Evolutionary conservation across 1,284 basidiomycete species (phyloP).

Genomic region (Coriolopsis trogii): DNA sequence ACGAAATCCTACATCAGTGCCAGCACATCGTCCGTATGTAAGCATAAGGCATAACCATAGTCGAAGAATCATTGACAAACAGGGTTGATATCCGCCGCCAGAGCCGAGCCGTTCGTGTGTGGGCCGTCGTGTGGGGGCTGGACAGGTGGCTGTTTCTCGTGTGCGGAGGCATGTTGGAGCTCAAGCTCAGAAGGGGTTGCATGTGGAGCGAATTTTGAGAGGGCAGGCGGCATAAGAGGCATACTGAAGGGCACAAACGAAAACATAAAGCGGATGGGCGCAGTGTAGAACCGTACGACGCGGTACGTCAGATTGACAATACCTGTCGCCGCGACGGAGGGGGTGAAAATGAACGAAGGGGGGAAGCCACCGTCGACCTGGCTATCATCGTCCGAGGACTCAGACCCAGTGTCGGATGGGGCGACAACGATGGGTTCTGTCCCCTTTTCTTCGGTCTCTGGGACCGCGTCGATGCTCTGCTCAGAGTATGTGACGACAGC

Average conservation of each 20-base stretch:
- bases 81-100: constrained; percentile 40
- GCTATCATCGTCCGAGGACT: constrained; percentile 14
- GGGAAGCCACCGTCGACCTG: constrained; percentile 9
- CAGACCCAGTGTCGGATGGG: constrained; percentile 14
- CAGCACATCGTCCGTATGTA: constrained; percentile 47
- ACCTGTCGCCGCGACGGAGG: constrained; percentile 27
- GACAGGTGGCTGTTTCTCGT: constrained; percentile 15
- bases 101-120: constrained; percentile 22
- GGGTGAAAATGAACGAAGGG: constrained; percentile 19
- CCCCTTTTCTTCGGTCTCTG: constrained; percentile 28
- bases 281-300: constrained; percentile 34
- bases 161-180: constrained; percentile 12
- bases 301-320: constrained; percentile 31
- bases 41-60: constrained; percentile 41
- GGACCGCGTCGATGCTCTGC: constrained; percentile 27
- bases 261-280: constrained; percentile 35
- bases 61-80: constrained; percentile 53
- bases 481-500: constrained; percentile 29
- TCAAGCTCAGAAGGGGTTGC: constrained; percentile 9
- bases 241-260: constrained; percentile 29
- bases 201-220: constrained; percentile 16
- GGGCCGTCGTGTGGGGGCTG: constrained; percentile 17
- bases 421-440: constrained; percentile 21
- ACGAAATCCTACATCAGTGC: constrained; percentile 48
- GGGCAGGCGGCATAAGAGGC: constrained; percentile 12